These are phyloP conservation scores for Aeminium ludgeri DNA, from an alignment of 495 filamentous ascomycete species.

Conservation along the genomic window DNA sequence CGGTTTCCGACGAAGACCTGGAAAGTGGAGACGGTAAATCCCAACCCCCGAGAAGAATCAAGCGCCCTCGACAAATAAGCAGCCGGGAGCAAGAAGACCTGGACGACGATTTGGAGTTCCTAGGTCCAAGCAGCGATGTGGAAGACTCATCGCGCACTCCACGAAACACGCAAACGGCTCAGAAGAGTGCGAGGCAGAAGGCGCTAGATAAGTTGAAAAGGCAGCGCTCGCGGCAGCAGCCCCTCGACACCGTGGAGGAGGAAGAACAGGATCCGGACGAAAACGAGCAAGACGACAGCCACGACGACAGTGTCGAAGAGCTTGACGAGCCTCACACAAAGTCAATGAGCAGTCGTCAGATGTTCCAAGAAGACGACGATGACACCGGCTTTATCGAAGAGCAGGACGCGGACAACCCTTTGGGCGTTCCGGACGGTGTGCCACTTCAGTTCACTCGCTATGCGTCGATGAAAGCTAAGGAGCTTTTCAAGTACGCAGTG, in stretches of 20 bases:
- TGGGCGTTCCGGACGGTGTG: slow-evolving; percentile 43
- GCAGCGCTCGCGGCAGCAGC: slow-evolving; percentile 12
- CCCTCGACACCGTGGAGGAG: slow-evolving; percentile 12
- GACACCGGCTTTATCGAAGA: slow-evolving; percentile 45
- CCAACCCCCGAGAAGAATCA: slow-evolving; percentile 2
- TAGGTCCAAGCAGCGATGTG: slow-evolving; percentile 16
- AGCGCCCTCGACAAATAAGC: slow-evolving; percentile 4
- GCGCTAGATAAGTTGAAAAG: slow-evolving; percentile 22
- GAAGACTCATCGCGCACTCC: slow-evolving; percentile 8
- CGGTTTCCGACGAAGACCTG: slow-evolving; percentile 13
- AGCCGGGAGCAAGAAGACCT: slow-evolving; percentile 22
- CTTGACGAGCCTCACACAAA: neutral
- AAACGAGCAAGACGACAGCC: slow-evolving; percentile 7
- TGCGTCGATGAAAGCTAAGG: slow-evolving; percentile 48
- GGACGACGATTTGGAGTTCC: slow-evolving; percentile 23
- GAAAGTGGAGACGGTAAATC: slow-evolving; percentile 12
- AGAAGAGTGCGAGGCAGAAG: slow-evolving; percentile 12
- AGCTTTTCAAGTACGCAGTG: slow-evolving; percentile 62
- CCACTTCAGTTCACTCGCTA: slow-evolving; percentile 57
- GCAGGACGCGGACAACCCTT: slow-evolving; percentile 43
- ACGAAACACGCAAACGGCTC: slow-evolving; percentile 4
- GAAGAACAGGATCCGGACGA: slow-evolving; percentile 8
- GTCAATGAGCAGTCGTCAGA: slow-evolving; percentile 11
- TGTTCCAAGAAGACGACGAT: slow-evolving; percentile 37
- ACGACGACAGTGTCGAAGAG: slow-evolving; percentile 7